These are phyloP conservation scores for Fraxinus greggii DNA, from an alignment of 305 asterid species.

Conservation along the genomic window DNA sequence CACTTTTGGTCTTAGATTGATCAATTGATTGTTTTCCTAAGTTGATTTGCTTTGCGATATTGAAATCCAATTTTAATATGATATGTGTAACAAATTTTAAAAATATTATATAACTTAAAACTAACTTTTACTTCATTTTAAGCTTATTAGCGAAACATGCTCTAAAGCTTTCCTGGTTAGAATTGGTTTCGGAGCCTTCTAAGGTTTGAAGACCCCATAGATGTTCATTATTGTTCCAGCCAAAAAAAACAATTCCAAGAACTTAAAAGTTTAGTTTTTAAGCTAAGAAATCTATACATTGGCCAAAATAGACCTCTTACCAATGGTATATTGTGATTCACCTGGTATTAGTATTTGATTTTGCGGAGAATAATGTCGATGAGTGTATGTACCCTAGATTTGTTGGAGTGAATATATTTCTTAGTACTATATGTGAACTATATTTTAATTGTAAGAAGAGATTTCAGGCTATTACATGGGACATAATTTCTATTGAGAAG, in stretches of 20 bases:
- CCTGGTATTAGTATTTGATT: neutral
- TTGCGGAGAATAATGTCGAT: neutral
- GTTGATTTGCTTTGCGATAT: neutral
- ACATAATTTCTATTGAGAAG: neutral
- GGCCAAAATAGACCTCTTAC: neutral
- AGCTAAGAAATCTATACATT: neutral
- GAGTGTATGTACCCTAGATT: neutral
- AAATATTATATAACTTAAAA: neutral
- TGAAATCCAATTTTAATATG: neutral
- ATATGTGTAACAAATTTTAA: neutral
- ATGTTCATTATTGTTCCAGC: neutral
- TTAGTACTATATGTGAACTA: neutral
- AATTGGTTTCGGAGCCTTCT: neutral
- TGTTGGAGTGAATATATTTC: neutral
- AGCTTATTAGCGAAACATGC: neutral
- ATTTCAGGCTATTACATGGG: neutral
- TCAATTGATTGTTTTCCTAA: neutral
- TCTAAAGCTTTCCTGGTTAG: neutral
- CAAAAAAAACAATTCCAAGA: neutral
- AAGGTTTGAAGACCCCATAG: neutral
- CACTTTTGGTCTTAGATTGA: neutral
- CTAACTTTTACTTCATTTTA: neutral
- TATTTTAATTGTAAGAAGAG: neutral
- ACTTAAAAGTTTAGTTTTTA: neutral
- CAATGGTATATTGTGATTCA: neutral